Evolutionary conservation across 2,329 filamentous ascomycete genomes (phyloP), one percentile per base, ranked within the genome.

Genomic region (Hymenotorrendiella dingleyae): DNA sequence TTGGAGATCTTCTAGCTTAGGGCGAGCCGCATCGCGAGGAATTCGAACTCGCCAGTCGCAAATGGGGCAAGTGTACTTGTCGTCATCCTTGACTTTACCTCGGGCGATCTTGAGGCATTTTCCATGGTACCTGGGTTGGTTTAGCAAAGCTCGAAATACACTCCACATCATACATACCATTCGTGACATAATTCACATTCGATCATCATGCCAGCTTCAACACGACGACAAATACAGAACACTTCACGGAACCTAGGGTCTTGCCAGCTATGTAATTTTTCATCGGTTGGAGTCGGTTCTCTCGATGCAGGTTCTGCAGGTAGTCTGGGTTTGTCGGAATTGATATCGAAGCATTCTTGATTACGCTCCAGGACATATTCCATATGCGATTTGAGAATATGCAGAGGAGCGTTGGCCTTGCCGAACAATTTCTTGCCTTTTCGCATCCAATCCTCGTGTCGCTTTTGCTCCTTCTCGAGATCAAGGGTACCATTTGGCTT

Each of bases 191-290:
- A 73, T 62, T 97, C 93, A 62, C 93, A 98, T 66, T 98, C 93
- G 56, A 98, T 97, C 93, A 98, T 98, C 84, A 97, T 94, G 39
- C 93, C 93, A 27, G 91, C 89, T 65, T 98, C 93, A 6, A 88
- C 79, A 50, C 83, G 87, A 46, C 93, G 81, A 66, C 93, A 98
- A 54, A 98, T 95, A 64, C 93, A 98, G 63, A 97, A 98, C 0
- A 97, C 91, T 61, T 97, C 90, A 26, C 78, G 66, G 43, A 74
- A 74, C 23, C 68, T 80, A 60, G 71, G 76, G 56, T 84, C 74
- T 55, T 83, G 72, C 74, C 68, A 82, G 53, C 67, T 75, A 47
- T 63, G 72, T 40, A 66, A 60, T 34, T 72, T 73, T 6, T 71
- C 74, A 2, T 72, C 68, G 6, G 67, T 46, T 3, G 82, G 82